Base-by-base conservation (phyloP, 2,329 filamentous ascomycete genomes). In the Neoarthrinium moseri region DNA sequence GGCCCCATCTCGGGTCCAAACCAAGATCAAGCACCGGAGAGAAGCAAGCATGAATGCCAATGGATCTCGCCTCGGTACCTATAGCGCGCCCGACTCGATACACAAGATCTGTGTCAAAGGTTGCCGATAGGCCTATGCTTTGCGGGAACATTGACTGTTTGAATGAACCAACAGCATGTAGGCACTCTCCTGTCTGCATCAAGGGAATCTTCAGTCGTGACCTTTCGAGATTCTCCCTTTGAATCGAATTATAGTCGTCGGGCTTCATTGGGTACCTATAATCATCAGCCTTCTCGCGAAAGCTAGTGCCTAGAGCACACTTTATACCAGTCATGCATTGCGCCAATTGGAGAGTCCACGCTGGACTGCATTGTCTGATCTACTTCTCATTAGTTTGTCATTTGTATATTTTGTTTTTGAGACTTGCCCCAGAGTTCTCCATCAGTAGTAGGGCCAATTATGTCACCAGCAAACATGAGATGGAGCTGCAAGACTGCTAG, bases 111-210 rank as follows among this genome's bases (percentile, higher is more conserved):
- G 60, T 65, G 41, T 73, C 70, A 53, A 70, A 73, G 26, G 56
- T 67, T 1, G 70, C 67, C 1, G 70, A 68, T 49, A 73, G 49
- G 1, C 64, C 68, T 20, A 73, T 55, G 26, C 62, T 62, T 41
- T 72, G 69, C 1, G 70, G 70, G 46, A 73, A 73, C 56, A 73
- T 67, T 8, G 67, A 70, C 52, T 73, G 70, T 40, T 71, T 72
- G 53, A 68, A 72, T 1, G 66, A 70, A 6, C 66, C 69, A 2
- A 72, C 70, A 2, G 67, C 69, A 36, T 73, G 70, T 4, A 73
- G 61, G 47, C 70, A 73, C 46, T 73, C 70, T 8, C 64, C 70
- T 4, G 63, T 63, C 47, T 72, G 70, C 58, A 73, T 58, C 4
- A 72, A 56, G 0, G 70, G 70, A 5, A 73, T 60, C 26, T 67